Base-by-base conservation (phyloP, 2,329 filamentous ascomycete species). In the Escovopsis sp. region DNA sequence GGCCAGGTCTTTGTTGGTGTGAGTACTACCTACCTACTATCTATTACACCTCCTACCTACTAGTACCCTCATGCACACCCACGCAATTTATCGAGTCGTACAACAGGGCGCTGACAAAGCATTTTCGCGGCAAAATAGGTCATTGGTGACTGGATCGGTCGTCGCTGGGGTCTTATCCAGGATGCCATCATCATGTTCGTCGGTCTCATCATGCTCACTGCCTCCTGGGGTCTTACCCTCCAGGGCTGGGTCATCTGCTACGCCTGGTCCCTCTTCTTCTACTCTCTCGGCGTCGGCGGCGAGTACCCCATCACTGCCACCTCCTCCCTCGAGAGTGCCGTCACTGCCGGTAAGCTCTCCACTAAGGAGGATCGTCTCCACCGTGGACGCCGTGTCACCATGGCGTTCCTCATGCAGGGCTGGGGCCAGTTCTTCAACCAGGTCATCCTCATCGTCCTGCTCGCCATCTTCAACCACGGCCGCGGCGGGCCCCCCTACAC, bases 211-310 rank as follows among this genome's bases (percentile, higher is more conserved):
- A 91, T 95, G 83, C 73, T 96, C 44, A 93, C 85, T 39, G 85
- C 85, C 46, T 82, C 83, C 23, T 96, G 89, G 89, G 89, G 88
- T 48, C 65, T 82, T 30, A 85, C 76, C 33, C 72, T 93, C 40
- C 80, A 96, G 56, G 88, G 88, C 53, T 96, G 89, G 89, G 84
- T 96, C 45, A 94, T 95, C 57, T 94, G 87, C 72, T 96, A 96
- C 60, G 84, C 82, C 47, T 94, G 85, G 83, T 85, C 85, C 34
- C 74, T 96, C 33, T 94, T 95, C 71, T 85, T 96, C 68, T 68
- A 68, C 56, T 57, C 56, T 26, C 36, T 77, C 40, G 76, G 75
- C 49, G 76, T 80, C 43, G 85, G 86, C 53, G 87, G 87, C 52
- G 88, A 94, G 65, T 95, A 96, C 59, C 89, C 89, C 48, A 95